Evolutionary conservation across 768 basidiomycete species (phyloP).

Genomic region (Scleroderma citrinum): DNA sequence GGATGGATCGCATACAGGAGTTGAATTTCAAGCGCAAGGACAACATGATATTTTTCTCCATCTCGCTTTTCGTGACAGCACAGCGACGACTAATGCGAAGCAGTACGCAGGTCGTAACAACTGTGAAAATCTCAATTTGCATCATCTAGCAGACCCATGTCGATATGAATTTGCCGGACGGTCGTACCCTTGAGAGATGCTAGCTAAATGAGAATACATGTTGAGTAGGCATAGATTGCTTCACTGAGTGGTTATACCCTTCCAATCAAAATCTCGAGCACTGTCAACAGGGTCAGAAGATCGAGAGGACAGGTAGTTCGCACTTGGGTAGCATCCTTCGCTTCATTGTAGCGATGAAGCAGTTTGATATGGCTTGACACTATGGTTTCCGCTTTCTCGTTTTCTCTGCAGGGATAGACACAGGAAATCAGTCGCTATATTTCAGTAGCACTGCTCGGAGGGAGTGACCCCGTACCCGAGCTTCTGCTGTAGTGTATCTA

Average conservation of each 20-base stretch:
- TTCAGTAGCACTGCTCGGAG: neutral
- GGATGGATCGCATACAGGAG: too few relatives aligned
- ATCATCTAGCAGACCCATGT: conserved; percentile 60
- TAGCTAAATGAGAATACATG: conserved; percentile 41
- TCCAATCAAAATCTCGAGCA: conserved; percentile 68
- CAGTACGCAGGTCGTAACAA: neutral
- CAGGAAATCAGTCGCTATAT: neutral
- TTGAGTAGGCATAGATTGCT: conserved; percentile 7
- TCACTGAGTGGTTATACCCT: conserved; percentile 41
- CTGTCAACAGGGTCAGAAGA: neutral
- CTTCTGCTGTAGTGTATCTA: conserved; percentile 39
- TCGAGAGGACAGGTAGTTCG: neutral
- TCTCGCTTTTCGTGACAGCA: too few relatives aligned
- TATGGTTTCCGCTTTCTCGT: conserved; percentile 49
- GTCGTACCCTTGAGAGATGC: conserved; percentile 65
- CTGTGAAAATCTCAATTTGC: conserved; percentile 25
- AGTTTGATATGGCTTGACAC: conserved; percentile 65
- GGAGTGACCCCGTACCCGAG: conserved; percentile 34
- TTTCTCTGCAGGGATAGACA: conserved; percentile 26
- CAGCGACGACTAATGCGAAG: too few relatives aligned
- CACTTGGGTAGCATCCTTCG: conserved; percentile 80
- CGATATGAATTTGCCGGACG: conserved; percentile 66
- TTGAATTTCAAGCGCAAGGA: too few relatives aligned
- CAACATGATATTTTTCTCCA: too few relatives aligned
- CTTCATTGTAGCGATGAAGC: conserved; percentile 73